These are phyloP conservation scores for Rhodamnia argentea DNA, from an alignment of 345 rosid genomes.

Conservation along the genomic window DNA sequence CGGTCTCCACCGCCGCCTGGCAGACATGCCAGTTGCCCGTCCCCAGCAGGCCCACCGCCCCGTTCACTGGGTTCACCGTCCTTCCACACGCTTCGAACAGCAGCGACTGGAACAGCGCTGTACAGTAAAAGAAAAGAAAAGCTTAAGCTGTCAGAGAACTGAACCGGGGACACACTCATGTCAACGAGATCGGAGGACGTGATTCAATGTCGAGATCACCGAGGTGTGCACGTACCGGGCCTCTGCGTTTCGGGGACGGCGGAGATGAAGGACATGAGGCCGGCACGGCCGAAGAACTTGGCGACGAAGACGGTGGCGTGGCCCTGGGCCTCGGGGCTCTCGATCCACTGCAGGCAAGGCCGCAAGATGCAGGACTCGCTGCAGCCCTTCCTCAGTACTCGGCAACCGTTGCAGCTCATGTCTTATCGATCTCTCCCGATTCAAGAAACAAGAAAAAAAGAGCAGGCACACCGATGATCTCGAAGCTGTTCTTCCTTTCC, in stretches of 20 bases:
- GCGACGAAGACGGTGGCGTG: constrained; percentile 97
- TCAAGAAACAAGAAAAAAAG: background rate
- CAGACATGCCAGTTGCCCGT: constrained; percentile 86
- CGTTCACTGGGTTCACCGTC: constrained; percentile 93
- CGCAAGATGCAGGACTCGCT: constrained; percentile 84
- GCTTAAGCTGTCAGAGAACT: background rate
- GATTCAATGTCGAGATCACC: background rate
- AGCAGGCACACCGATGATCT: background rate
- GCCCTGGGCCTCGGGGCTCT: constrained; percentile 82
- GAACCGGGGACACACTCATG: background rate
- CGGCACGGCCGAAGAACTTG: constrained; percentile 97
- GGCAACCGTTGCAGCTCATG: constrained; percentile 98
- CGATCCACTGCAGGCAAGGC: constrained; percentile 90
- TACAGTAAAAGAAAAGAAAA: background rate
- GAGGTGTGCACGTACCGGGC: constrained; percentile 35
- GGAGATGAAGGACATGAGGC: constrained; percentile 93
- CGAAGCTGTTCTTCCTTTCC: background rate
- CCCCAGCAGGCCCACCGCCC: constrained; percentile 90
- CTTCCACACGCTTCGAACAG: constrained; percentile 91
- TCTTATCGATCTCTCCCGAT: background rate
- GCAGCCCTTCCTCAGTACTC: constrained; percentile 95
- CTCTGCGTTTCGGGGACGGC: constrained; percentile 86
- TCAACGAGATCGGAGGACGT: background rate
- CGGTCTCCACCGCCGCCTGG: constrained; percentile 86
- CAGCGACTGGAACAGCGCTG: constrained; percentile 86